phyloP scores from a whole-genome alignment of 2,329 filamentous ascomycete genomes.

The Botryotinia convoluta region DNA sequence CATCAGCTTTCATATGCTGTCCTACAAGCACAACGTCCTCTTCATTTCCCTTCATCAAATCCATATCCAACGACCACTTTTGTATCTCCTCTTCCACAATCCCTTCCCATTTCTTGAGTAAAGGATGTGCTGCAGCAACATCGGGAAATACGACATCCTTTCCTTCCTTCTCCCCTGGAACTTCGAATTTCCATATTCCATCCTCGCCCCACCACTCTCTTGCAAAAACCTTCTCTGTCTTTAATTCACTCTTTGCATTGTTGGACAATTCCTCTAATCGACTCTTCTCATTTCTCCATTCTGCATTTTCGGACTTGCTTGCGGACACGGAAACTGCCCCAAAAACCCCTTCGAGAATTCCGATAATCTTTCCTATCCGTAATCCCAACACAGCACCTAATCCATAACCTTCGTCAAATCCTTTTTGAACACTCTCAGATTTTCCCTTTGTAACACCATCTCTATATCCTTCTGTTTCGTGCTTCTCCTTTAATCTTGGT shows the following conservation, averaged over 20 bases:
- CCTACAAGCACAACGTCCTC: constrained; percentile 12
- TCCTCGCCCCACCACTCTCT: constrained; percentile 65
- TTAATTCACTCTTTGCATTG: constrained; percentile 58
- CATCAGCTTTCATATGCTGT: not conserved
- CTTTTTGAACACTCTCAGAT: constrained; percentile 71
- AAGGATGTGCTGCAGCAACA: constrained; percentile 65
- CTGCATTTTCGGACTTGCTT: constrained; percentile 25
- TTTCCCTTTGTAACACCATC: constrained; percentile 82
- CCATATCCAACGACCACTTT: constrained; percentile 42
- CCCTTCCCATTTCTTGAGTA: constrained; percentile 60
- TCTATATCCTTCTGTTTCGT: constrained; percentile 76
- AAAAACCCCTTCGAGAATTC: constrained; percentile 70
- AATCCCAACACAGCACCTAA: constrained; percentile 79
- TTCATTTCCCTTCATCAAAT: constrained; percentile 28
- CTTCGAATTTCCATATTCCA: constrained; percentile 67
- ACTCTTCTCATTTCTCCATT: constrained; percentile 24
- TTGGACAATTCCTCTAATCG: constrained; percentile 41
- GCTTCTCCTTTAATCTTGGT: constrained; percentile 37
- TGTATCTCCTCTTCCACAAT: constrained; percentile 44
- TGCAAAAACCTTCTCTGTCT: constrained; percentile 61
- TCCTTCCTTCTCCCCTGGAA: constrained; percentile 43
- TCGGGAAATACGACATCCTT: constrained; percentile 55
- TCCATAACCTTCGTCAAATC: constrained; percentile 88
- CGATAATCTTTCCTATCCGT: constrained; percentile 70
- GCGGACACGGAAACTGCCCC: constrained; percentile 42